phyloP scores from a whole-genome alignment of 306 rosid genomes.

The Cucurbita moschata region DNA sequence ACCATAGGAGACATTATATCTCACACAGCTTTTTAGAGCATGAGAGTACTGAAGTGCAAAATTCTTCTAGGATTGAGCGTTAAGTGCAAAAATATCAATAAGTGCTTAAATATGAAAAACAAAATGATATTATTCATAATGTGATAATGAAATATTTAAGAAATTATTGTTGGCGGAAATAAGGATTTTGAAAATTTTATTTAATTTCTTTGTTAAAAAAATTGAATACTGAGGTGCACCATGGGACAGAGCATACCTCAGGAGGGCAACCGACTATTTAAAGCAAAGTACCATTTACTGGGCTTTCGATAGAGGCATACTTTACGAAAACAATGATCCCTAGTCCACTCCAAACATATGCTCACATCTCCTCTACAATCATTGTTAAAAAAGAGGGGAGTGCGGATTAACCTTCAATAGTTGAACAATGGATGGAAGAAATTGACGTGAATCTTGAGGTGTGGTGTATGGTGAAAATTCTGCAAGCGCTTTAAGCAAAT shows the following conservation, averaged over 20 bases:
- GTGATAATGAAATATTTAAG: not conserved
- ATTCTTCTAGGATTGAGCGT: not conserved
- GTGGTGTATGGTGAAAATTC: slow-evolving; percentile 81
- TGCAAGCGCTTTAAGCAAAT: slow-evolving; percentile 88
- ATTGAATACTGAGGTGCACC: not conserved
- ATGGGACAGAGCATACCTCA: not conserved
- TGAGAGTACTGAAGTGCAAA: not conserved
- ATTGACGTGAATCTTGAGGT: slow-evolving; percentile 93
- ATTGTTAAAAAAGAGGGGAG: not conserved
- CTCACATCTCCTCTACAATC: not conserved
- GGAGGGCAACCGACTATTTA: not conserved
- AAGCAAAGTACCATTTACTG: not conserved
- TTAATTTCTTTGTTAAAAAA: not conserved
- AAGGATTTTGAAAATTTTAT: not conserved
- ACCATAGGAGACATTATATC: not conserved
- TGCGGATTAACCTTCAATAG: slow-evolving; percentile 47
- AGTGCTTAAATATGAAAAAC: not conserved
- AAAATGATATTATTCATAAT: not conserved
- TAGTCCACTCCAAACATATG: not conserved
- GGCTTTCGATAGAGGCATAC: not conserved
- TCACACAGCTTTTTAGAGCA: not conserved
- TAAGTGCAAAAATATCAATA: not conserved
- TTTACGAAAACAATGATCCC: not conserved
- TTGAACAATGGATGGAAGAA: slow-evolving; percentile 88
- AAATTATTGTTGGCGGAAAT: not conserved